Base-by-base conservation (phyloP, 2,329 filamentous ascomycete genomes). In the Teratosphaeriaceae sp. region DNA sequence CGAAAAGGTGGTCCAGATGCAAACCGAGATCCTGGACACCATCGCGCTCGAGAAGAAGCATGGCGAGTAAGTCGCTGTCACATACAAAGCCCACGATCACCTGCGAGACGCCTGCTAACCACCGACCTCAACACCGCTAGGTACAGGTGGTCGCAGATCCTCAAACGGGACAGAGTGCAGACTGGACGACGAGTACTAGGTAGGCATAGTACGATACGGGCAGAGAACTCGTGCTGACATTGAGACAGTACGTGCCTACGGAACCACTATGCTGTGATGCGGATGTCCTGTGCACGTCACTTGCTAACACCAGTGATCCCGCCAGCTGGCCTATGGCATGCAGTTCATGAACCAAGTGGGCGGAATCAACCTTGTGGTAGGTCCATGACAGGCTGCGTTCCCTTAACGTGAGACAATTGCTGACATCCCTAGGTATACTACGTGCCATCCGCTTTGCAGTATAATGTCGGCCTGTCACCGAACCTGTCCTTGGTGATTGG, bases 401-500 rank as follows among this genome's bases (percentile, higher is more conserved):
- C 24, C 13, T 27, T 8, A 27, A 27, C 24, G 24, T 13, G n/a
- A n/a, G n/a, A n/a, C n/a, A n/a, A n/a, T n/a, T n/a, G n/a, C 24
- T 27, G 24, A 27, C 24, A 27, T 27, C 24, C 13, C 46, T 67
- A 3, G 1, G 64, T 67, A 11, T 69, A 69, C 50, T 70, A 63
- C 46, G 64, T 74, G 3, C 69, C 66, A 0, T 58, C 61, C 9
- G 70, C 72, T 1, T 60, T 74, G 5, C 56, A 71, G 39, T 40
- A 61, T 3, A 75, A 74, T 41, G 70, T 75, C 29, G 67, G 68
- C 2, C 60, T 74, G 2, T 53, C 56, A 2, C 59, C 60, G 2
- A 69, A 72, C 36, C 59, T 71, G 3, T 65, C 69, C 6, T 57
- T 72, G 4, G 59, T 75, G 4, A 62, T 75, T 3, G 71, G 69